phyloP scores from a whole-genome alignment of 352 stramenopile genomes.

The Phytophthora niederhauseri region DNA sequence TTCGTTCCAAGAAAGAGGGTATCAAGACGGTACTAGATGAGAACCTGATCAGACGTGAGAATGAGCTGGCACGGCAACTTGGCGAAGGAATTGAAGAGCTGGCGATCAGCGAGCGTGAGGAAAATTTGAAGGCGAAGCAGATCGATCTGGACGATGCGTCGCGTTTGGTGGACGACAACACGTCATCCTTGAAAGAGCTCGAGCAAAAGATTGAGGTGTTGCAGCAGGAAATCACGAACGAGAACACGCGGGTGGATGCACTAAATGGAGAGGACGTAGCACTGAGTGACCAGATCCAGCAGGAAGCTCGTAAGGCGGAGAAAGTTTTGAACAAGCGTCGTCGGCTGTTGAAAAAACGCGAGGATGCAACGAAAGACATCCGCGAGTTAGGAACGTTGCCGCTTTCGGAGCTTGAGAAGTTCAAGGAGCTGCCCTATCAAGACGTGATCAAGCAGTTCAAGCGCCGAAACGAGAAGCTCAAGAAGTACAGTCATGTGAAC shows the following conservation, averaged over 20 bases:
- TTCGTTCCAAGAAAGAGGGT: constrained; percentile 87
- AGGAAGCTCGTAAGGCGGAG: constrained; percentile 80
- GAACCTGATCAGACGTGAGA: constrained; percentile 91
- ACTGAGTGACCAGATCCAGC: constrained; percentile 85
- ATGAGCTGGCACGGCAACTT: constrained; percentile 65
- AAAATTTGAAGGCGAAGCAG: constrained; percentile 87
- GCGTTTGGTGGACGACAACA: constrained; percentile 70
- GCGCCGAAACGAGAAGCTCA: constrained; percentile 95
- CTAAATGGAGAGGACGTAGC: constrained; percentile 64
- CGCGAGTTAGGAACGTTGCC: constrained; percentile 97
- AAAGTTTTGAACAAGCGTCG: constrained; percentile 83
- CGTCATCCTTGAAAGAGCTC: constrained; percentile 57
- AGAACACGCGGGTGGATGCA: constrained; percentile 51
- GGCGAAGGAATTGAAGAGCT: constrained; percentile 69
- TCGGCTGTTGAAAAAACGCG: constrained; percentile 88
- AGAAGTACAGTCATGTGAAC: constrained; percentile 99
- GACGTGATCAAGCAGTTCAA: constrained; percentile 96
- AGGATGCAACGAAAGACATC: constrained; percentile 97
- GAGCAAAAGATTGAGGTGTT: constrained; percentile 63
- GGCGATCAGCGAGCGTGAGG: constrained; percentile 63
- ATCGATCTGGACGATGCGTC: constrained; percentile 90
- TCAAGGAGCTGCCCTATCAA: constrained; percentile 86
- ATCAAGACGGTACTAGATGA: constrained; percentile 92
- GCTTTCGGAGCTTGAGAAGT: constrained; percentile 93
- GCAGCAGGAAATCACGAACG: constrained; percentile 57